These are phyloP conservation scores for Erigeron canadensis DNA, from an alignment of 129 eudicot species.

Conservation along the genomic window DNA sequence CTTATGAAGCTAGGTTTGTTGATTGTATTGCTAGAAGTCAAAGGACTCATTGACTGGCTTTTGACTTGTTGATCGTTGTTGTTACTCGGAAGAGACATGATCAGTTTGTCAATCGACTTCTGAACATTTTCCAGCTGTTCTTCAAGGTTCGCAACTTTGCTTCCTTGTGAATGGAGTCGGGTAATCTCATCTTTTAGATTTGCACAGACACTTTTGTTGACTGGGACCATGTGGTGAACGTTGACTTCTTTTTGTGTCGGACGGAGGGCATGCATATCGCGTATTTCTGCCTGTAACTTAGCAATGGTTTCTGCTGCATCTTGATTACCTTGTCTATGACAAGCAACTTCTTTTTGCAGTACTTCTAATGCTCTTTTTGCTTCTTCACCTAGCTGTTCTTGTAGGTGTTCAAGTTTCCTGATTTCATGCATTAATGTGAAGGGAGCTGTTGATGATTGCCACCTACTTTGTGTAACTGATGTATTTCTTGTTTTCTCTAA, in stretches of 20 bases:
- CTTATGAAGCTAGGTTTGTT: conserved; percentile 60
- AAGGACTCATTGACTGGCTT: conserved; percentile 45
- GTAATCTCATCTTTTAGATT: conserved; percentile 93
- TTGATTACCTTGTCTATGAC: conserved; percentile 94
- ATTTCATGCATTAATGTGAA: conserved; percentile 96
- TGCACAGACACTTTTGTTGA: conserved; percentile 89
- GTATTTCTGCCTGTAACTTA: conserved; percentile 84
- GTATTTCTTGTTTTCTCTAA: conserved; percentile 52
- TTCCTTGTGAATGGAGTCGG: conserved; percentile 93
- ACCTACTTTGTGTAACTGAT: conserved; percentile 54
- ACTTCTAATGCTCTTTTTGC: conserved; percentile 94
- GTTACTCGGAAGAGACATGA: conserved; percentile 78
- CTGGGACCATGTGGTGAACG: conserved; percentile 47
- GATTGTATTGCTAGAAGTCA: conserved; percentile 62
- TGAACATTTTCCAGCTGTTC: conserved; percentile 95
- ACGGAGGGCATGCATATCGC: conserved; percentile 68
- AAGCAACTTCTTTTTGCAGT: conserved; percentile 83
- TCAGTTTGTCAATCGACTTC: conserved; percentile 84
- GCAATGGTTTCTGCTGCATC: conserved; percentile 99
- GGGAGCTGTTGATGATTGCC: conserved; percentile 92
- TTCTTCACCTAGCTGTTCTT: conserved; percentile 95
- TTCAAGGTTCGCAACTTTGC: conserved; percentile 82
- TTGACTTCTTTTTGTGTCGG: conserved; percentile 56
- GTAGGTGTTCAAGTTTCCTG: conserved; percentile 91
- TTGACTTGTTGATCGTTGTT: conserved; percentile 44